phyloP scores from a whole-genome alignment of 164 flowering plant species.

The Kalanchoe fedtschenkoi region DNA sequence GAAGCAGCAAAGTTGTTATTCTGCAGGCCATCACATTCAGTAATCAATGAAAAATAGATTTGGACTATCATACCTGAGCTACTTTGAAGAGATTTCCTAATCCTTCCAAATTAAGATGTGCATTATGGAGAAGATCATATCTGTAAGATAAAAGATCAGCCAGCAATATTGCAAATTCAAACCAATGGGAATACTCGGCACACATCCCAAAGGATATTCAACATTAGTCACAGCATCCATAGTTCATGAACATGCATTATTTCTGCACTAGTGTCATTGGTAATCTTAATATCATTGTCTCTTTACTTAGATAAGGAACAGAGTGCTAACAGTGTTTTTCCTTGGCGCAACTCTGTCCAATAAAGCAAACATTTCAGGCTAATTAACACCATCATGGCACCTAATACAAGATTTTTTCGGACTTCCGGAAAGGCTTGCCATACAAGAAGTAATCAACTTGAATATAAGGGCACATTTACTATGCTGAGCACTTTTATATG shows the following conservation, averaged over 20 bases:
- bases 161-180: too few relatives aligned
- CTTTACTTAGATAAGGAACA: neutral
- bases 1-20: too few relatives aligned
- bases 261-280: neutral
- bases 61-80: slow-evolving; percentile 62
- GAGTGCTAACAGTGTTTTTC: neutral
- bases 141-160: slow-evolving; percentile 25
- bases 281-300: neutral
- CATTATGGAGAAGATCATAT: slow-evolving; percentile 94
- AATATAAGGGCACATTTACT: too few relatives aligned
- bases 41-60: neutral
- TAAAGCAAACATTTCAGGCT: too few relatives aligned
- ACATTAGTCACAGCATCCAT: neutral
- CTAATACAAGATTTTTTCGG: too few relatives aligned
- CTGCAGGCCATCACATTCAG: neutral
- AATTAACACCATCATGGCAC: too few relatives aligned
- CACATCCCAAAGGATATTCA: neutral
- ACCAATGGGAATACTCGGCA: neutral
- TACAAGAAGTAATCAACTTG: too few relatives aligned
- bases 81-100: slow-evolving; percentile 89
- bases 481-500: too few relatives aligned
- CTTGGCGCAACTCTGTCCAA: too few relatives aligned
- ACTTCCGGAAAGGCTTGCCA: too few relatives aligned
- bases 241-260: neutral
- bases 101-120: slow-evolving; percentile 85